A percentile compares a stretch with the other conserved stretches of the same genome.
These are phyloP conservation scores for Lentinula sp. DNA, from an alignment of 768 basidiomycete species.

Conservation along the genomic window DNA sequence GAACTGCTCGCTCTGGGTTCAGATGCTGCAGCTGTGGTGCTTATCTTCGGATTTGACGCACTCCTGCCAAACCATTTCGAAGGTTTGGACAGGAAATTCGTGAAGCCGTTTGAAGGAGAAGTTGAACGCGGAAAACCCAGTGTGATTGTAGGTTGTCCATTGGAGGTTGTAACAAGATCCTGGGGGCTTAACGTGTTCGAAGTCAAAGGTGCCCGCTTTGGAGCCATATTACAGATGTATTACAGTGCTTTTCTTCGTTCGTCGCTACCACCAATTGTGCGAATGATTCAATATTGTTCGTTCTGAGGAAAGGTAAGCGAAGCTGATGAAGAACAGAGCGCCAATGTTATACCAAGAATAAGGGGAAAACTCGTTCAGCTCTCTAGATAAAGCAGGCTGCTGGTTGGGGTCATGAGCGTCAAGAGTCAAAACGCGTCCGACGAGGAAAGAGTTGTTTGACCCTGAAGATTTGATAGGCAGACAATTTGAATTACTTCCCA, in stretches of 20 bases:
- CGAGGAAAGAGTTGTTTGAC: background rate
- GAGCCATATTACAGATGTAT: slow-evolving; percentile 31
- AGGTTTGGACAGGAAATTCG: slow-evolving; percentile 60
- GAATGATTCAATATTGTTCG: background rate
- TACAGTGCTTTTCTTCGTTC: background rate
- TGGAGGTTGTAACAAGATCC: slow-evolving; percentile 17
- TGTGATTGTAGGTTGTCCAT: slow-evolving; percentile 25
- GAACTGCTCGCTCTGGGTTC: slow-evolving; percentile 46
- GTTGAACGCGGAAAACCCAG: slow-evolving; percentile 46
- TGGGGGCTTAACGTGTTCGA: slow-evolving; percentile 33
- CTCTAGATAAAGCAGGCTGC: background rate
- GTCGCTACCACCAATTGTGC: background rate
- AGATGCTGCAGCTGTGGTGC: slow-evolving; percentile 20
- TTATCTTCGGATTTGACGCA: slow-evolving; percentile 43
- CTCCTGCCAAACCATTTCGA: slow-evolving; percentile 70
- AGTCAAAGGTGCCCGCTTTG: slow-evolving; percentile 37
- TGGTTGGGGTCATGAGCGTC: background rate
- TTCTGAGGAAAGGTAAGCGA: background rate
- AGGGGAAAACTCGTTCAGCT: background rate
- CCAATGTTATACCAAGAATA: background rate
- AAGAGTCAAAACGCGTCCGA: slow-evolving; percentile 1
- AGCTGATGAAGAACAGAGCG: background rate
- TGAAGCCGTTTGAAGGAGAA: slow-evolving; percentile 52
- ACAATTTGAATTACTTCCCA: background rate
- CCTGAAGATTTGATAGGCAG: background rate